A percentile compares a stretch with the other conserved stretches of the same genome.
Conservation (phyloP, 2,329 filamentous ascomycete genomes). For the Cordyceps militaris region DNA sequence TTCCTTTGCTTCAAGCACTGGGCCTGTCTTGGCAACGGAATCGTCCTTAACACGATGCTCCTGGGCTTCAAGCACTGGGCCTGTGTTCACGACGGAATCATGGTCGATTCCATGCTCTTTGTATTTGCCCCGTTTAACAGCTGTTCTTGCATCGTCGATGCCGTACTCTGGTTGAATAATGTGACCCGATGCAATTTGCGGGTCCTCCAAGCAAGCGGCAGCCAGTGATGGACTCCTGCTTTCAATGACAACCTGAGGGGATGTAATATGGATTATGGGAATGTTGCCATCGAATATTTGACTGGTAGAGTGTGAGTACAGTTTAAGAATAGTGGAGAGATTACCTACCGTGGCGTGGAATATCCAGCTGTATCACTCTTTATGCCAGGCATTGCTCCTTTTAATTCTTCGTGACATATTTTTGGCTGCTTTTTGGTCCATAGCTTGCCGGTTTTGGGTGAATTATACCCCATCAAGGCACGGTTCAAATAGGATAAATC, state of each 20-base stretch:
- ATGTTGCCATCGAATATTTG: not conserved
- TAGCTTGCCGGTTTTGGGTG: no score
- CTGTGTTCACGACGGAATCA: not conserved
- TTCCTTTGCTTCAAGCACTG: not conserved
- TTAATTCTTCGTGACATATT: not conserved
- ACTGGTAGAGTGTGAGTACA: not conserved
- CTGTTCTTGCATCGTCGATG: not conserved
- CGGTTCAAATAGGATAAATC: no score
- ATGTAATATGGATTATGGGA: conserved; percentile 6
- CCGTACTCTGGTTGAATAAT: conserved; percentile 11
- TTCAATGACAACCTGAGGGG: conserved; percentile 2
- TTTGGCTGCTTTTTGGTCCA: no score
- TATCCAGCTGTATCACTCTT: not conserved
- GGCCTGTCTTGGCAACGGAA: not conserved
- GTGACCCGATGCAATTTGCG: not conserved
- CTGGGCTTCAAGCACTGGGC: not conserved
- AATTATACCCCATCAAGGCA: no score
- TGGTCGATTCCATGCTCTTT: conserved; percentile 6
- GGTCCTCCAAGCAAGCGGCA: not conserved
- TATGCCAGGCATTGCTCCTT: not conserved
- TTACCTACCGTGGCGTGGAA: not conserved
- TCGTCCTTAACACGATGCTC: conserved; percentile 4
- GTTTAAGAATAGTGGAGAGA: not conserved
- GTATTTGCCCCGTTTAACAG: not conserved
- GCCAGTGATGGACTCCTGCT: not conserved